Conservation (phyloP, 768 basidiomycete genomes). For the Sporobolomyces pararoseus region DNA sequence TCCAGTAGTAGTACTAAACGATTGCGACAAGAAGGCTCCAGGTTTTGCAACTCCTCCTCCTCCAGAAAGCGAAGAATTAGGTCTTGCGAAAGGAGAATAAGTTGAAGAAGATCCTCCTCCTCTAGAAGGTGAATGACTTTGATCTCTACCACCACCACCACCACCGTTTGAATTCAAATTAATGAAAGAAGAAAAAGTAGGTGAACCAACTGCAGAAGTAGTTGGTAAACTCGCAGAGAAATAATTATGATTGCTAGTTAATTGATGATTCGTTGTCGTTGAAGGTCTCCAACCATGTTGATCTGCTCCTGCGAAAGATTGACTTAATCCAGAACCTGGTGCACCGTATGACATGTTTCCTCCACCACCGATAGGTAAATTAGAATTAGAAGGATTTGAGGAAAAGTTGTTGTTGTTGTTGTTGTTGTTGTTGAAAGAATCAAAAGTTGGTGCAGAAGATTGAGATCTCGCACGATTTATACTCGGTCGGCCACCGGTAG, state of each 20-base stretch:
- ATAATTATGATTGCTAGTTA: not conserved
- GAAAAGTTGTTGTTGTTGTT: not conserved
- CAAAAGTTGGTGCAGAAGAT: conserved; percentile 19
- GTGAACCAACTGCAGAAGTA: conserved; percentile 34
- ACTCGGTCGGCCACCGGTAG: not conserved
- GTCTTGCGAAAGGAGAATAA: conserved; percentile 25
- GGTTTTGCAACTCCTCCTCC: not conserved
- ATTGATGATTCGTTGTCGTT: too few relatives aligned
- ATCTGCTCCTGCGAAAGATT: conserved; percentile 22
- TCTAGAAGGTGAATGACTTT: not conserved
- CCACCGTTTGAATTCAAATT: not conserved
- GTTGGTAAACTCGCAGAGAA: conserved; percentile 39
- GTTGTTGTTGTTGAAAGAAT: not conserved
- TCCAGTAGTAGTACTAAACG: conserved; percentile 25
- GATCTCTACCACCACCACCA: not conserved
- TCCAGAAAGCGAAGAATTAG: conserved; percentile 1
- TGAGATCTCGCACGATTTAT: conserved; percentile 11
- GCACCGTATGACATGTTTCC: conserved; percentile 1
- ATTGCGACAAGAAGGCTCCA: conserved; percentile 21
- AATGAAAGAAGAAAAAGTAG: conserved; percentile 5
- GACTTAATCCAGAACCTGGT: not conserved
- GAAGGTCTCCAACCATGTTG: conserved; percentile 39
- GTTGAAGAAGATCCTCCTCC: not conserved
- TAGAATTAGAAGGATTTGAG: not conserved
- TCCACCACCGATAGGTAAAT: not conserved